These are phyloP conservation scores for Thielaviopsis musarum DNA, from an alignment of 2,329 filamentous ascomycete genomes.

Conservation along the genomic window DNA sequence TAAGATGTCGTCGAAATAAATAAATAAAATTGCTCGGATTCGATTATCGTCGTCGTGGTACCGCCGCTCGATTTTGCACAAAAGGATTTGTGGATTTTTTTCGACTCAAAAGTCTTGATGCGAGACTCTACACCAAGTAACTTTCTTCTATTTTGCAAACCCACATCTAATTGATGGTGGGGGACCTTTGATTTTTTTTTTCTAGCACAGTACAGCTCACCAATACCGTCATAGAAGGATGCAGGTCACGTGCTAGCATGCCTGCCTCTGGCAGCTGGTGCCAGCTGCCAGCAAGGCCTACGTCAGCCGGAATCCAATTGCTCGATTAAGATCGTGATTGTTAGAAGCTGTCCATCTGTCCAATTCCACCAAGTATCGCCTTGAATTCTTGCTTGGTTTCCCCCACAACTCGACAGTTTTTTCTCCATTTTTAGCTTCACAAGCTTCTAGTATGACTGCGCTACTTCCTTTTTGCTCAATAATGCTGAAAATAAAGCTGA, in stretches of 20 bases:
- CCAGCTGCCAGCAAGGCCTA: background rate
- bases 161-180: constrained; percentile 10
- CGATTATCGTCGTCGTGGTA: background rate
- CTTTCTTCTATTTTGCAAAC: constrained; percentile 3
- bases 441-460: background rate
- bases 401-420: background rate
- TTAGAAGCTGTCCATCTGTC: constrained; percentile 12
- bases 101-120: background rate
- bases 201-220: background rate
- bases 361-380: constrained; percentile 2
- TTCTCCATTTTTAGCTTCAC: background rate
- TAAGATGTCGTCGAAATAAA: background rate
- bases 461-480: background rate
- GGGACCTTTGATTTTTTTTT: constrained; percentile 3
- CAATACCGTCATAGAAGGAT: constrained; percentile 7
- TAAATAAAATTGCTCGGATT: background rate
- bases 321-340: constrained; percentile 7
- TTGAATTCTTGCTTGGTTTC: background rate
- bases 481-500: background rate
- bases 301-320: constrained; percentile 6
- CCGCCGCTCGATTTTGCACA: background rate
- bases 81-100: constrained; percentile 6
- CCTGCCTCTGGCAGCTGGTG: background rate
- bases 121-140: constrained; percentile 1
- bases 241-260: background rate